Evolutionary conservation across 441 rosid genomes (phyloP).

Genomic region (Bruguiera hainesii): DNA sequence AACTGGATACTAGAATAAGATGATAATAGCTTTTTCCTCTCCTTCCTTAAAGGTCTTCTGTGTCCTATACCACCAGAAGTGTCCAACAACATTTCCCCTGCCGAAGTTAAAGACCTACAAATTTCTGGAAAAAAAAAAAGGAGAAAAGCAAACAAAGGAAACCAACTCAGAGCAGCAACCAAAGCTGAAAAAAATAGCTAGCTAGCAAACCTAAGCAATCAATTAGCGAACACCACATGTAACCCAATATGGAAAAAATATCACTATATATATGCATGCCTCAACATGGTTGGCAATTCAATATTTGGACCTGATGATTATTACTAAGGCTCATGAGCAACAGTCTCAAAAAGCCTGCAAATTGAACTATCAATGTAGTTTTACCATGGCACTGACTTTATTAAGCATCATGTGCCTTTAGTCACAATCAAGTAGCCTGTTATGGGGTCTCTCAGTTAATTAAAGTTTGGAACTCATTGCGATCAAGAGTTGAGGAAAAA

Average conservation of each 20-base stretch:
- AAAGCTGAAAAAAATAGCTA: conserved; percentile 13
- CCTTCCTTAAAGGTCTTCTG: conserved; percentile 55
- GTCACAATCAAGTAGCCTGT: not conserved
- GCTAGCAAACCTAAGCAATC: conserved; percentile 15
- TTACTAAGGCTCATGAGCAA: not conserved
- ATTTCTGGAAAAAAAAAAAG: conserved; percentile 39
- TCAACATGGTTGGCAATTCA: not conserved
- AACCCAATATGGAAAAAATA: not conserved
- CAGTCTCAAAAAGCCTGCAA: not conserved
- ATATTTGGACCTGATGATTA: not conserved
- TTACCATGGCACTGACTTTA: not conserved
- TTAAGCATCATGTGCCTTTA: not conserved
- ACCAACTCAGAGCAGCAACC: conserved; percentile 32
- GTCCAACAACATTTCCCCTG: conserved; percentile 32
- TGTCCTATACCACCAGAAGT: conserved; percentile 33
- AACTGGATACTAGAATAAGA: conserved; percentile 47
- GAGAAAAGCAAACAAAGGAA: conserved; percentile 18
- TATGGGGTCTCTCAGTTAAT: not conserved
- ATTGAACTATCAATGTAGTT: not conserved
- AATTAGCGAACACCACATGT: conserved; percentile 3
- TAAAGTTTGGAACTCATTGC: not conserved
- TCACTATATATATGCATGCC: not conserved
- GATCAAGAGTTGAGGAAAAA: not conserved
- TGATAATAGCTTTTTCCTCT: conserved; percentile 44
- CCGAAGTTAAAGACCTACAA: conserved; percentile 42